phyloP scores from a whole-genome alignment of 2,329 filamentous ascomycete genomes.

The Penicillium frequentans region DNA sequence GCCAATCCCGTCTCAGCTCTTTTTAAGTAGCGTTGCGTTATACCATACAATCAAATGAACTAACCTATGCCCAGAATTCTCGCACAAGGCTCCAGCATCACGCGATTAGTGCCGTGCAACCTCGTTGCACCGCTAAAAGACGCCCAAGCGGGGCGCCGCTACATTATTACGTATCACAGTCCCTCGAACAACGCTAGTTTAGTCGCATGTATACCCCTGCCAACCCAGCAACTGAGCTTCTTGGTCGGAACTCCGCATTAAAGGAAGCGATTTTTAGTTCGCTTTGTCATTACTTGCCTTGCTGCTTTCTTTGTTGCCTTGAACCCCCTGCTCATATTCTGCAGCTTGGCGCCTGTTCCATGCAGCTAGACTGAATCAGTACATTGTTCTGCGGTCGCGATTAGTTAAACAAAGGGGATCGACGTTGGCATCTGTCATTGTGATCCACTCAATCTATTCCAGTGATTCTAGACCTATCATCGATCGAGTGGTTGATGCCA shows the following conservation, averaged over 20 bases:
- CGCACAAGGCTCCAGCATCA: background rate
- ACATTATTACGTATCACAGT: background rate
- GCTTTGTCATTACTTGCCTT: background rate
- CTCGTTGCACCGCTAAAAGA: background rate
- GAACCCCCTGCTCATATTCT: background rate
- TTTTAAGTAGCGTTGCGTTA: background rate
- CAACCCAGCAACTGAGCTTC: background rate
- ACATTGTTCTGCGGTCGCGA: background rate
- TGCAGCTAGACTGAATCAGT: background rate
- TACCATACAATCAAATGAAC: background rate
- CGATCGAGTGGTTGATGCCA: background rate
- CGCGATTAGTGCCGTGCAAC: constrained; percentile 3
- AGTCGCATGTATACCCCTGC: background rate
- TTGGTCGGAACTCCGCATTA: background rate
- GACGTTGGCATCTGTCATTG: background rate
- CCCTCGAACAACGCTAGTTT: background rate
- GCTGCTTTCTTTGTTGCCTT: background rate
- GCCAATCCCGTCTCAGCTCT: background rate
- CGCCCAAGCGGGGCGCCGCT: background rate
- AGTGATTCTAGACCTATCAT: background rate
- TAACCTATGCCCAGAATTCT: background rate
- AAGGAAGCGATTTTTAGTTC: background rate
- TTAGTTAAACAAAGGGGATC: background rate
- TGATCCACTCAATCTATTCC: background rate
- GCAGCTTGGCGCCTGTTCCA: background rate